These are phyloP conservation scores for Colletotrichum sidae DNA, from an alignment of 2,329 filamentous ascomycete genomes.

Conservation along the genomic window DNA sequence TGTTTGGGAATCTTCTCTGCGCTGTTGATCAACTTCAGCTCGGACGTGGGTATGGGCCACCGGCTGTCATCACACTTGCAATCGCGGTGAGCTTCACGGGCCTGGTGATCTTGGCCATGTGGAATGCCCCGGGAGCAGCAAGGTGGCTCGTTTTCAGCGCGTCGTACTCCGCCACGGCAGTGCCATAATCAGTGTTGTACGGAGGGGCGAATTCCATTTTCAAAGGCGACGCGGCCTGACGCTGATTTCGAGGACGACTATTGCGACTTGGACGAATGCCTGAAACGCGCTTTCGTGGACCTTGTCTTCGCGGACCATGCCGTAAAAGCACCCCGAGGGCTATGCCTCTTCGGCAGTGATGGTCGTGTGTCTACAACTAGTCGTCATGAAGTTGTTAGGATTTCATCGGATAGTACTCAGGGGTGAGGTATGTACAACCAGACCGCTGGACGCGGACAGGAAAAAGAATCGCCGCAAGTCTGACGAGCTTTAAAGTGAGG, in stretches of 20 bases:
- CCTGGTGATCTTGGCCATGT: slow-evolving; percentile 63
- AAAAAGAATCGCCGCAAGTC: too few species aligned
- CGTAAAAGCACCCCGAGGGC: slow-evolving; percentile 56
- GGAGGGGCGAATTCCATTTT: slow-evolving; percentile 67
- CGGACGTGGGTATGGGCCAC: slow-evolving; percentile 64
- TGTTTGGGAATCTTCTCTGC: slow-evolving; percentile 68
- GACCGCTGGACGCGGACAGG: too few species aligned
- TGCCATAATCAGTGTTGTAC: slow-evolving; percentile 64
- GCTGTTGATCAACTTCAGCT: slow-evolving; percentile 64
- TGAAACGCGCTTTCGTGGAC: slow-evolving; percentile 56
- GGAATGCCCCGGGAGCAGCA: slow-evolving; percentile 65
- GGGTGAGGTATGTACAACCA: too few species aligned
- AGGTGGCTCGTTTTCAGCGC: slow-evolving; percentile 65
- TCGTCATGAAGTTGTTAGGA: slow-evolving; percentile 40
- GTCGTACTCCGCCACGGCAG: slow-evolving; percentile 60
- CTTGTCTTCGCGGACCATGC: slow-evolving; percentile 60
- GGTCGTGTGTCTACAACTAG: slow-evolving; percentile 44
- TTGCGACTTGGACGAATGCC: slow-evolving; percentile 66
- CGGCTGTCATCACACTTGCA: slow-evolving; percentile 66
- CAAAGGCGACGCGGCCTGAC: slow-evolving; percentile 59
- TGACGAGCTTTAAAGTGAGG: too few species aligned
- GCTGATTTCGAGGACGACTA: slow-evolving; percentile 61
- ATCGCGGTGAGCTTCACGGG: slow-evolving; percentile 63
- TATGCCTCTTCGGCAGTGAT: slow-evolving; percentile 51
- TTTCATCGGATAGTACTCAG: slow-evolving; percentile 28